Percentiles rank a stretch among this genome's conserved stretches.
These are phyloP conservation scores for Colletotrichum sp. DNA, from an alignment of 2,329 filamentous ascomycete species.

Conservation along the genomic window DNA sequence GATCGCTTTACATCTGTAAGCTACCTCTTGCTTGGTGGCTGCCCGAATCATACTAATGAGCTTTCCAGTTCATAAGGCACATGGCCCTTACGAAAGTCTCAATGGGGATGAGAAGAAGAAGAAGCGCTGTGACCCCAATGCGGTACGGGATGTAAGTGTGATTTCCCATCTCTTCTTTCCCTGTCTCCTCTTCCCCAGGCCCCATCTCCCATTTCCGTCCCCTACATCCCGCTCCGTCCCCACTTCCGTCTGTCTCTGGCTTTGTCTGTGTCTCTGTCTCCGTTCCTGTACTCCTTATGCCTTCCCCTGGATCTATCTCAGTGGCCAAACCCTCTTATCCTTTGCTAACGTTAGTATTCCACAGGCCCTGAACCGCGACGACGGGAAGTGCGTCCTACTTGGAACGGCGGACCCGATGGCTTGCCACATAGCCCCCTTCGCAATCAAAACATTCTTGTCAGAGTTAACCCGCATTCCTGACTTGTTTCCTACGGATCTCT, in stretches of 20 bases:
- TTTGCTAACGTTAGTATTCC: neutral
- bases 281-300: neutral
- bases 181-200: neutral
- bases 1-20: neutral
- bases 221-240: neutral
- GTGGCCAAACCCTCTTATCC: neutral
- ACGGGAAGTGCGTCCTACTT: neutral
- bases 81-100: neutral
- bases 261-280: neutral
- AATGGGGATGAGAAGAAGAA: neutral
- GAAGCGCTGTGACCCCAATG: neutral
- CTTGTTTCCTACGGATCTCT: neutral
- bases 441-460: neutral
- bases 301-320: neutral
- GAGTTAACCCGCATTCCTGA: neutral
- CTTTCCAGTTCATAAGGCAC: neutral
- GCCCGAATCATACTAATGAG: neutral
- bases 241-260: neutral
- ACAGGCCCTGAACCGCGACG: neutral
- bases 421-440: neutral
- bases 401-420: neutral
- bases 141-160: neutral
- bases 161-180: neutral
- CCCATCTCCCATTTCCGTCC: neutral
- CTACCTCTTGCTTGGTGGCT: neutral